These are phyloP conservation scores for Diaporthe ilicicola DNA, from an alignment of 2,329 filamentous ascomycete genomes.

Conservation along the genomic window DNA sequence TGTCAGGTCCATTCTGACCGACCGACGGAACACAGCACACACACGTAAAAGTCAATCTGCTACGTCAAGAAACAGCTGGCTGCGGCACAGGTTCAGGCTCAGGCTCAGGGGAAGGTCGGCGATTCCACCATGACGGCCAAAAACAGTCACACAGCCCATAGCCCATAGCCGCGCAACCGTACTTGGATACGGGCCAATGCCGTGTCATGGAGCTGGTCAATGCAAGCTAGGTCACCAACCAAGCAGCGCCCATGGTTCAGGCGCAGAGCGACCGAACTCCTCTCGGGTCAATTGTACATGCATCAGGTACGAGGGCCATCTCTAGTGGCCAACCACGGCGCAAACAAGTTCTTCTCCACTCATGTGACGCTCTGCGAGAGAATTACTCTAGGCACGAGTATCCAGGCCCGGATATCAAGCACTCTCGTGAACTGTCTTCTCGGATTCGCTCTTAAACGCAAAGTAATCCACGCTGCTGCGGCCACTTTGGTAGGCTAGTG, in stretches of 20 bases:
- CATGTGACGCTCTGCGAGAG: not conserved
- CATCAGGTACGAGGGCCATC: not conserved
- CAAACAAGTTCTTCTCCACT: not conserved
- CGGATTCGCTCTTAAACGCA: conserved; percentile 1
- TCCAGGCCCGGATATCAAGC: not conserved
- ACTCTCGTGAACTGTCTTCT: not conserved
- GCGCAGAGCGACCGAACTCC: conserved; percentile 13
- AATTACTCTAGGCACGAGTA: not conserved
- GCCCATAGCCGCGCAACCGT: conserved; percentile 19
- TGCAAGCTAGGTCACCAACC: not conserved
- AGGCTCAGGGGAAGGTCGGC: conserved; percentile 15
- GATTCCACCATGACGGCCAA: conserved; percentile 5
- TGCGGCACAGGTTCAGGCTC: not conserved
- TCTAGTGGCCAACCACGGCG: not conserved
- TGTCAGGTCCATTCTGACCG: not conserved
- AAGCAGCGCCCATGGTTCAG: conserved; percentile 18
- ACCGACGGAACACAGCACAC: not conserved
- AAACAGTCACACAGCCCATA: conserved; percentile 17
- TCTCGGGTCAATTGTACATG: not conserved
- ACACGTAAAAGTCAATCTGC: not conserved
- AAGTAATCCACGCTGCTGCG: conserved; percentile 2
- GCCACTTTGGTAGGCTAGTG: conserved; percentile 4
- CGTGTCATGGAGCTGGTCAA: conserved; percentile 1
- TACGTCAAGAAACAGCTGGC: not conserved
- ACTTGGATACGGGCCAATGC: conserved; percentile 4